Conservation (phyloP, 441 rosid genomes). For the Erodium chrysanthum region DNA sequence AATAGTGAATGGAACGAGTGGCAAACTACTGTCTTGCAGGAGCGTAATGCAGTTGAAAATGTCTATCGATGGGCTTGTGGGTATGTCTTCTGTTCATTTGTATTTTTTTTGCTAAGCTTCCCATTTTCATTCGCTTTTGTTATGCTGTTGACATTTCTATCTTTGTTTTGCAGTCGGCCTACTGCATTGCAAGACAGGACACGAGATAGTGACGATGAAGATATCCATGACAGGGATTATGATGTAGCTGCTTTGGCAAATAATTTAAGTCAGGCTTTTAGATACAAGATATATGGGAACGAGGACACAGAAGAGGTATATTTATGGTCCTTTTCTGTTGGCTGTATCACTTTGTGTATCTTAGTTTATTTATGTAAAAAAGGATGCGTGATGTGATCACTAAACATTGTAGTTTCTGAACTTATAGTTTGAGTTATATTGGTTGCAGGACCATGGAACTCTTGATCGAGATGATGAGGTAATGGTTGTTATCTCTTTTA, state of each 20-base stretch:
- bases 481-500: constrained; percentile 7
- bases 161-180: constrained; percentile 57
- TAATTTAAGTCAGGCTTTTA: constrained; percentile 77
- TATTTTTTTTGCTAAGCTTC: not conserved
- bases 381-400: not conserved
- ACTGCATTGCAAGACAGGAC: constrained; percentile 82
- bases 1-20: constrained; percentile 77
- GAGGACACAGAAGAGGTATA: constrained; percentile 72
- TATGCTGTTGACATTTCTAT: not conserved
- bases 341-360: not conserved
- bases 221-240: constrained; percentile 76
- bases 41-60: constrained; percentile 27
- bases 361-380: not conserved
- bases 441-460: not conserved
- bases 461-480: constrained; percentile 84
- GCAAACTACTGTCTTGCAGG: constrained; percentile 61
- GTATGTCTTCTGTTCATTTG: constrained; percentile 27
- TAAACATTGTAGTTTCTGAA: not conserved
- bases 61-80: constrained; percentile 94
- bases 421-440: not conserved
- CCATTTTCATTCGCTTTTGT: not conserved
- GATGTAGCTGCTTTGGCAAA: constrained; percentile 93
- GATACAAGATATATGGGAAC: constrained; percentile 72
- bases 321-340: not conserved
- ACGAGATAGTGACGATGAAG: constrained; percentile 88